These are phyloP conservation scores for Cicer bijugum DNA, from an alignment of 306 rosid genomes.

Conservation along the genomic window DNA sequence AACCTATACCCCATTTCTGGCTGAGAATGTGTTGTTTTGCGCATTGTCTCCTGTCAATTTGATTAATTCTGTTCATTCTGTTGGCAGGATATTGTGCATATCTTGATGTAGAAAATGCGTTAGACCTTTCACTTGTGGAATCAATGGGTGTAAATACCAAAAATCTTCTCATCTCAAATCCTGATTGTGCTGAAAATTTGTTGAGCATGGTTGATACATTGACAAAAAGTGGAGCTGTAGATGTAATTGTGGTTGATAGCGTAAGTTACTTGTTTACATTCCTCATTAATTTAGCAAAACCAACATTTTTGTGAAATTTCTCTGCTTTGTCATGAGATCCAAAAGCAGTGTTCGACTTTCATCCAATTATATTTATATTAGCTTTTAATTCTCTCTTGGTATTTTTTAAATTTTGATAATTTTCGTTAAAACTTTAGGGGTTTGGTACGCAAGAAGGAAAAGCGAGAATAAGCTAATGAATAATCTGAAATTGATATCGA, in stretches of 20 bases:
- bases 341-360: background rate
- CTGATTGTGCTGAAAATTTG: slow-evolving; percentile 78
- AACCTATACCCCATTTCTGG: slow-evolving; percentile 6
- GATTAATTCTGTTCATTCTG: slow-evolving; percentile 34
- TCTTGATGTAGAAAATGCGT: slow-evolving; percentile 86
- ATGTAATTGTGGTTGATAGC: slow-evolving; percentile 89
- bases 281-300: slow-evolving; percentile 8
- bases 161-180: slow-evolving; percentile 76
- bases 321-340: slow-evolving; percentile 16
- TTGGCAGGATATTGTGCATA: slow-evolving; percentile 84
- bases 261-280: slow-evolving; percentile 55
- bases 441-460: background rate
- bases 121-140: slow-evolving; percentile 78
- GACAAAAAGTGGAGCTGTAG: slow-evolving; percentile 83
- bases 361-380: slow-evolving; percentile 5
- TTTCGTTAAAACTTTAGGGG: background rate
- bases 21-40: background rate
- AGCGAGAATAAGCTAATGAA: slow-evolving; percentile 2
- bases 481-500: slow-evolving; percentile 8
- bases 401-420: background rate
- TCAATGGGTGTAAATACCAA: slow-evolving; percentile 77
- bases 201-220: slow-evolving; percentile 76
- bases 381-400: background rate
- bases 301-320: slow-evolving; percentile 29
- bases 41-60: slow-evolving; percentile 33